Evolutionary conservation across 305 asterid species (phyloP), one percentile per base, ranked within the genome.

Genomic region (Fraxinus paxiana): DNA sequence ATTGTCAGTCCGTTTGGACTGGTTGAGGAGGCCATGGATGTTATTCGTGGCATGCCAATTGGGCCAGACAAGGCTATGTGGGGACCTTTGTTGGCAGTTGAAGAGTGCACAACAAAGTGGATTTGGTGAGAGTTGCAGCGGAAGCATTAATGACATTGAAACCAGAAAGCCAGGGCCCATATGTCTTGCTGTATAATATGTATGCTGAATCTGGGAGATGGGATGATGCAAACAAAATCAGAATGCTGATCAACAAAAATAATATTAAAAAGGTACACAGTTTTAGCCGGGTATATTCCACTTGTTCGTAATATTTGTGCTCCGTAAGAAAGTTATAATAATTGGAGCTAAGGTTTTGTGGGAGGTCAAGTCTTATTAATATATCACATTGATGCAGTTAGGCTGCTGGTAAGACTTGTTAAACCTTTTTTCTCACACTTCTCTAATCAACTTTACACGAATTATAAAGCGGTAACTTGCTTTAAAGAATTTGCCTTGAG

Each of bases 1-100:
- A 83, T 92, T 82, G 80, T 93, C 10, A 89, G 97, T 28, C 89
- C 95, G 28, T 76, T 79, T 72, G 98, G 98, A 12, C 82, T 88
- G 79, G 82, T 92, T 73, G 92, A 91, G 83, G 98, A 91, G 87
- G 98, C 92, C n/a, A 84, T 93, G 92, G 88, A 83, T 83, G 86
- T 95, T 30, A 83, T 93, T 74, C 69, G 35, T 3, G 28, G 77
- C 22, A 92, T 93, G 98, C 90, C 93, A 0, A 38, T 92, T 59
- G 85, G 90, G 84, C 89, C 97, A 10, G 98, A 93, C 79, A 87
- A 81, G 74, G 95, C 90, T 56, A 93, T 94, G 7, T 94, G 97
- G 91, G 98, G 98, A 35, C 97, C 98, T 34, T 82, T 93, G 5
- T 74, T 94, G 88, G 92, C 59, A 96, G 95, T 48, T 91, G 98